These are phyloP conservation scores for Colletotrichum theobromicola DNA, from an alignment of 2,329 filamentous ascomycete genomes.

Conservation along the genomic window DNA sequence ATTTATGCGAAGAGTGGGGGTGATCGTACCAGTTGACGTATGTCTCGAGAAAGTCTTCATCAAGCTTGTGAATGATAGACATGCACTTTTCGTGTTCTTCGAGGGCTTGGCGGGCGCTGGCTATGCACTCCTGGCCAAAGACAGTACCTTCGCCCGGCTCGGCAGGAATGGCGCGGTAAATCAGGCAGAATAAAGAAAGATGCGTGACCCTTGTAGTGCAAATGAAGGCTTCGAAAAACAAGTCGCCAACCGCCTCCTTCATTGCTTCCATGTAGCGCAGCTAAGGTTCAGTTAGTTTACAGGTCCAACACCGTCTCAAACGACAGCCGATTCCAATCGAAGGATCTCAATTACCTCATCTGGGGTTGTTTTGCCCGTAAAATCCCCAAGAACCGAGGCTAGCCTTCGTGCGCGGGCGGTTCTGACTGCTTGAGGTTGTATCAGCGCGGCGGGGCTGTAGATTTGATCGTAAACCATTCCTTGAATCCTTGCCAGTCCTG, in stretches of 20 bases:
- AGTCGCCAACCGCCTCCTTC: conserved; percentile 4
- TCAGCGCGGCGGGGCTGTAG: conserved; percentile 29
- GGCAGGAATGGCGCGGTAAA: conserved; percentile 28
- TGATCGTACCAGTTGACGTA: conserved; percentile 19
- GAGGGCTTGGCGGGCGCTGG: conserved; percentile 24
- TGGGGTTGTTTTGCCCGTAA: neutral
- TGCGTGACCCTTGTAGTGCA: conserved; percentile 23
- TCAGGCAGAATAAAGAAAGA: conserved; percentile 28
- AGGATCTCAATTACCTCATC: neutral
- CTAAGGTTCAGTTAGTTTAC: neutral
- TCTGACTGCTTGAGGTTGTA: conserved; percentile 23
- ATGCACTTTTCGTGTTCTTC: conserved; percentile 25
- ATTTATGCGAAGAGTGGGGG: neutral
- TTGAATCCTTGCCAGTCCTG: conserved; percentile 22
- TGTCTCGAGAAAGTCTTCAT: neutral
- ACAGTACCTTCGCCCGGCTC: conserved; percentile 15
- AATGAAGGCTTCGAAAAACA: conserved; percentile 19
- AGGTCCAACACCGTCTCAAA: accelerated
- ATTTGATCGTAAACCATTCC: conserved; percentile 31
- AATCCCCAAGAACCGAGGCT: neutral
- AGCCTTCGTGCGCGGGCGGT: conserved; percentile 14
- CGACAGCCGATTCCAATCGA: conserved; percentile 18
- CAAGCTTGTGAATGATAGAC: neutral
- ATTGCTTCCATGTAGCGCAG: neutral
- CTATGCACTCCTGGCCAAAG: conserved; percentile 28